Conservation (phyloP, 345 rosid genomes). For the Syzygium aqueum region DNA sequence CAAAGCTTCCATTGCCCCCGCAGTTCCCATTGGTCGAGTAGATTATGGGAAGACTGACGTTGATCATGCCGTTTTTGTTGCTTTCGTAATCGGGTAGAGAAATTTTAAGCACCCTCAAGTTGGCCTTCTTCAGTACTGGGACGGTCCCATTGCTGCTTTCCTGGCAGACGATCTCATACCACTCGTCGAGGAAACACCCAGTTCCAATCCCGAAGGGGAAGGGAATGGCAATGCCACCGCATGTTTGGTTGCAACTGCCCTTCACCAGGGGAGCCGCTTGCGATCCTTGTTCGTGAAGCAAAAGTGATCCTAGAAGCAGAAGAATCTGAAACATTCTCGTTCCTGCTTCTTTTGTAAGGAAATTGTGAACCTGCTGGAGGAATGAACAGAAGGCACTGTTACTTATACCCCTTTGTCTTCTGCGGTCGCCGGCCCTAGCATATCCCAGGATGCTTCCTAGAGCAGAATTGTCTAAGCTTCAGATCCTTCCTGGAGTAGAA, state of each 20-base stretch:
- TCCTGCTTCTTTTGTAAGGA: neutral
- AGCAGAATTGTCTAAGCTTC: neutral
- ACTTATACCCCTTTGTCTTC: neutral
- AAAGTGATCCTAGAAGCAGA: conserved; percentile 21
- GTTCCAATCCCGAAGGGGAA: conserved; percentile 7
- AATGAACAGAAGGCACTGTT: neutral
- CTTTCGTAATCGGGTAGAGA: neutral
- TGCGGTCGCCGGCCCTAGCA: neutral
- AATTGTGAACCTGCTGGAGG: neutral
- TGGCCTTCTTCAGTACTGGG: neutral
- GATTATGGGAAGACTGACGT: neutral
- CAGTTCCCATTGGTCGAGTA: neutral
- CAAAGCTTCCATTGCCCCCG: neutral
- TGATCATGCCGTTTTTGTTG: neutral
- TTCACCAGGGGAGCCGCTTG: neutral
- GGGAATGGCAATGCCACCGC: neutral
- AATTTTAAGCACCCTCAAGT: neutral
- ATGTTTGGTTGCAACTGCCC: neutral
- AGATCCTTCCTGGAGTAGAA: neutral
- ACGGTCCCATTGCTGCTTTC: neutral
- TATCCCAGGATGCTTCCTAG: neutral
- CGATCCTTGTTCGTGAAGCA: neutral
- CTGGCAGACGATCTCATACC: conserved; percentile 6
- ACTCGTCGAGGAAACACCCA: conserved; percentile 1
- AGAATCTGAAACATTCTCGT: conserved; percentile 10